phyloP scores from a whole-genome alignment of 176 grass and related monocot species.

The Eleusine coracana region DNA sequence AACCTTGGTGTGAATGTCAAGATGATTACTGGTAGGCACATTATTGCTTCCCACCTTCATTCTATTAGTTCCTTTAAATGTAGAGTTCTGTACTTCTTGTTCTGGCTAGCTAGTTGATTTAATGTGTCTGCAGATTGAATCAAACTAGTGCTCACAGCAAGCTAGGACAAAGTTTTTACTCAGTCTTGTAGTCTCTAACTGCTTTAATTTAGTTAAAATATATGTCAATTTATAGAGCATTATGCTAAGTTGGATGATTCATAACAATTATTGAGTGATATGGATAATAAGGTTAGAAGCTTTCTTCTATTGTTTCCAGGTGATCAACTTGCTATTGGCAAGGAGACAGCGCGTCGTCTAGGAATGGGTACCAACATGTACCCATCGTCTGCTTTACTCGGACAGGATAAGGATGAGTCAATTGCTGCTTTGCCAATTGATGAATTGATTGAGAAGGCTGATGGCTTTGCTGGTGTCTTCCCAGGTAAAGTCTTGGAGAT shows the following conservation, averaged over 20 bases:
- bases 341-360: conserved; percentile 86
- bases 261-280: not conserved
- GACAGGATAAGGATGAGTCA: conserved; percentile 77
- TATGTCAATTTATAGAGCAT: not conserved
- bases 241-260: not conserved
- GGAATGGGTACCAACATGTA: conserved; percentile 99
- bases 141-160: not conserved
- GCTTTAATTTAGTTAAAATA: not conserved
- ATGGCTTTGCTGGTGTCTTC: conserved; percentile 95
- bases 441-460: conserved; percentile 92
- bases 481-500: conserved; percentile 54
- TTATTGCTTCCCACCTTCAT: not conserved
- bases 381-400: conserved; percentile 86
- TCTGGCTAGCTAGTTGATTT: not conserved
- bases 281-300: conserved; percentile 2
- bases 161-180: not conserved
- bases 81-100: not conserved
- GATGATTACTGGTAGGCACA: conserved; percentile 78
- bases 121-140: not conserved
- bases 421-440: conserved; percentile 77
- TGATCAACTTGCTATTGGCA: conserved; percentile 86
- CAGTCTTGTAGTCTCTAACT: not conserved
- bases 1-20: conserved; percentile 92
- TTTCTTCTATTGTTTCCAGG: conserved; percentile 43
- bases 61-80: not conserved